A percentile compares a stretch with the other conserved stretches of the same genome.
These are phyloP conservation scores for Diplotaxis tenuifolia DNA, from an alignment of 345 rosid genomes.

Conservation along the genomic window DNA sequence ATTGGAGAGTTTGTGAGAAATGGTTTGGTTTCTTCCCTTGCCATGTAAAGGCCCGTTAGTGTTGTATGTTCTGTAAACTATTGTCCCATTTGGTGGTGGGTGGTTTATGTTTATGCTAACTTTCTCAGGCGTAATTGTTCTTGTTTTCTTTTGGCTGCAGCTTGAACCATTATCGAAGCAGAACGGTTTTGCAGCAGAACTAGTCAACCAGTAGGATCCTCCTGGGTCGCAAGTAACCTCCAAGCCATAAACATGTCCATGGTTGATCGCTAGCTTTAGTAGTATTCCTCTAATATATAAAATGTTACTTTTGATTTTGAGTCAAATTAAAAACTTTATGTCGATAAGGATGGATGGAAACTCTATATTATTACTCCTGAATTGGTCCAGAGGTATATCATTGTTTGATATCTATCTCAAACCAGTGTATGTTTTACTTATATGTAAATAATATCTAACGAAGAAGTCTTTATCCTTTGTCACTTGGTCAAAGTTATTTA, in stretches of 20 bases:
- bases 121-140: constrained; percentile 7
- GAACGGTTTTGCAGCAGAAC: constrained; percentile 33
- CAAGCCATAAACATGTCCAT: constrained; percentile 5
- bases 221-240: not conserved
- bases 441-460: not conserved
- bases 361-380: not conserved
- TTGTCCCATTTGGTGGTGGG: constrained; percentile 3
- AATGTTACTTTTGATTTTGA: constrained; percentile 1
- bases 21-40: not conserved
- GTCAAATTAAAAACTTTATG: constrained; percentile 3
- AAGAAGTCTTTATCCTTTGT: not conserved
- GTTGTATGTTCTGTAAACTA: not conserved
- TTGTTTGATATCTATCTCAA: not conserved
- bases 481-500: constrained; percentile 11
- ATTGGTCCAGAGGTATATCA: not conserved
- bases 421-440: not conserved
- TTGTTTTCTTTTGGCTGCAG: constrained; percentile 30
- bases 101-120: not conserved
- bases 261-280: constrained; percentile 3
- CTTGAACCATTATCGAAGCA: constrained; percentile 53
- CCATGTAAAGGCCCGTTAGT: not conserved
- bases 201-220: constrained; percentile 21
- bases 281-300: not conserved
- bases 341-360: constrained; percentile 11
- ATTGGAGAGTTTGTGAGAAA: constrained; percentile 10